Evolutionary conservation across 208 protist species (phyloP), one percentile per base, ranked within the genome.

Genomic region (Herpetomonas tarakana): DNA sequence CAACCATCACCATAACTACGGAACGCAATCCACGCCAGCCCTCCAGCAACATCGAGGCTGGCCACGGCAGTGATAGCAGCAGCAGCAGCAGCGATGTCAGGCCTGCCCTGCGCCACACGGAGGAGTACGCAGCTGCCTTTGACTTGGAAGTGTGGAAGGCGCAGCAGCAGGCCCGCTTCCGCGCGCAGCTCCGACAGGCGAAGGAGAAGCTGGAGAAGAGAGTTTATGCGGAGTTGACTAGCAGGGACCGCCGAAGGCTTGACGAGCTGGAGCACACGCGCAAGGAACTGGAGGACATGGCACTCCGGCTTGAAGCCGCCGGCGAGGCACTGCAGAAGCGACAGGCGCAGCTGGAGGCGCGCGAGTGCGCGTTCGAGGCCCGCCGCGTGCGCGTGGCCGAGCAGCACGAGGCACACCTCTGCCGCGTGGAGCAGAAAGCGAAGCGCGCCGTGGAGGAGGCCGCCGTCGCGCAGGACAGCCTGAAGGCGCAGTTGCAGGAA

Each of bases 131-230:
- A 3, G 81, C 83, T 14, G 88, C 85, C 14, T 97, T 93, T 71
- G 86, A 95, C 58, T 60, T 95, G 14, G 88, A 97, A 58, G 78
- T 97, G 47, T 97, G 92, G 89, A 94, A 94, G 66, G 85, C 85
- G 28, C 82, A 95, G 71, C 86, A 96, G 79, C 81, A 92, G 66
- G 72, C 76, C 7, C 81, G 65, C 4, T 87, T 92, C 47, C 67
- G 78, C 18, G 66, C 67, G 30, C 78, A 91, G 73, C 65, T 96
- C 49, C 66, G 64, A 0, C 71, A 89, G 58, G 85, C 83, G 18
- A 86, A 81, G 63, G 68, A 77, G 35, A 54, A 63, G 30, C 61
- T 91, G 3, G 74, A 91, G 65, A 70, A 70, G 52, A 60, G 64
- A 3, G 59, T 93, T 21, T 68, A 41, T 1, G 65, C 38, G 2